phyloP scores from a whole-genome alignment of 2,329 filamentous ascomycete genomes.

The Fusarium musae region DNA sequence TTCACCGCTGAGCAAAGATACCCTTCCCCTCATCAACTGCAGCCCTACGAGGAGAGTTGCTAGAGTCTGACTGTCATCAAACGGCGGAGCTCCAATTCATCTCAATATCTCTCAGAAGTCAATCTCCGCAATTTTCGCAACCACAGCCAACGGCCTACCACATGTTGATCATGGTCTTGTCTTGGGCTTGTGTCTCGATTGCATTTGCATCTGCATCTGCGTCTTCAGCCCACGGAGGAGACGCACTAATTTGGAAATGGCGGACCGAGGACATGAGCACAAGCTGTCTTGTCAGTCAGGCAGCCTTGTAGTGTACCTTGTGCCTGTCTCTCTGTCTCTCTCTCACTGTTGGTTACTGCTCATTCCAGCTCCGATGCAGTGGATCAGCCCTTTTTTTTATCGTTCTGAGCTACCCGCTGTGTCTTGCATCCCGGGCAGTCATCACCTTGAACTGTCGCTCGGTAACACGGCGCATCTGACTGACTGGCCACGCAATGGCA shows the following conservation, averaged over 20 bases:
- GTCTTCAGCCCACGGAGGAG: slow-evolving; percentile 30
- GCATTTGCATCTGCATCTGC: slow-evolving; percentile 10
- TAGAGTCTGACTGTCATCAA: slow-evolving; percentile 3
- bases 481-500: background rate
- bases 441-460: slow-evolving; percentile 20
- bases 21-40: slow-evolving; percentile 28
- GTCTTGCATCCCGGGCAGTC: slow-evolving; percentile 28
- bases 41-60: slow-evolving; percentile 36
- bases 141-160: slow-evolving; percentile 6
- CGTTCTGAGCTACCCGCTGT: slow-evolving; percentile 20
- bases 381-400: slow-evolving; percentile 16
- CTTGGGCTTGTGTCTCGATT: background rate
- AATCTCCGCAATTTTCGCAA: slow-evolving; percentile 14
- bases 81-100: slow-evolving; percentile 7
- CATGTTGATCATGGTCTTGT: background rate
- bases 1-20: slow-evolving; percentile 39
- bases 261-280: slow-evolving; percentile 19
- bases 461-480: slow-evolving; percentile 11
- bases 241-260: slow-evolving; percentile 36
- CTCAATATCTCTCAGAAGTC: background rate
- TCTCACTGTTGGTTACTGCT: background rate
- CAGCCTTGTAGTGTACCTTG: slow-evolving; percentile 16
- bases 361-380: slow-evolving; percentile 34
- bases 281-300: slow-evolving; percentile 22
- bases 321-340: background rate